Evolutionary conservation across 2,329 filamentous ascomycete genomes (phyloP).

Genomic region (Penicillium hesseltinei): DNA sequence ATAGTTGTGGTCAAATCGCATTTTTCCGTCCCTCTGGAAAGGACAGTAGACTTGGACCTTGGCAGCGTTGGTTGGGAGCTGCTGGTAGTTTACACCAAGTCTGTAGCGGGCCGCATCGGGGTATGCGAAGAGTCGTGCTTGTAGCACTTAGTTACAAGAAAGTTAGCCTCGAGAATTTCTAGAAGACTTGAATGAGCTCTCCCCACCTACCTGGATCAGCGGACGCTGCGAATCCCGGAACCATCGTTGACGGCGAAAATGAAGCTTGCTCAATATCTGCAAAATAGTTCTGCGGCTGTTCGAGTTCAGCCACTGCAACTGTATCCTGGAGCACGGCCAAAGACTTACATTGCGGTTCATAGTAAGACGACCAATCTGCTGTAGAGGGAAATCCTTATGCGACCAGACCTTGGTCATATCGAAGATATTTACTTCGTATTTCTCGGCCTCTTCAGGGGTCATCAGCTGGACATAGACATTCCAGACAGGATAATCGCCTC

Average conservation of each 20-base stretch:
- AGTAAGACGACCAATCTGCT: conserved; percentile 73
- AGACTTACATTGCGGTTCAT: conserved; percentile 66
- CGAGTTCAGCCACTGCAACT: not conserved
- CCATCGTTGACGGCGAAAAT: conserved; percentile 64
- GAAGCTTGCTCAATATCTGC: conserved; percentile 66
- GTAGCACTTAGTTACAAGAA: conserved; percentile 47
- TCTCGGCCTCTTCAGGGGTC: conserved; percentile 65
- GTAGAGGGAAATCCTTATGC: conserved; percentile 68
- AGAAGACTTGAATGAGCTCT: not conserved
- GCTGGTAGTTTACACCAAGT: conserved; percentile 44
- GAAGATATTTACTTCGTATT: conserved; percentile 79
- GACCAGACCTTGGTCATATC: conserved; percentile 84
- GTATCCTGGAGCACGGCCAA: not conserved
- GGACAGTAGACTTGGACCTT: conserved; percentile 50
- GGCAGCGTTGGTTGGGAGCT: conserved; percentile 42
- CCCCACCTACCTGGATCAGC: conserved; percentile 53
- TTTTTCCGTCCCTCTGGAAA: conserved; percentile 44
- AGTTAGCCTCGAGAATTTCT: not conserved
- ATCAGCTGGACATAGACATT: conserved; percentile 75
- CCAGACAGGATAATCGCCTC: conserved; percentile 68
- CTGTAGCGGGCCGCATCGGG: conserved; percentile 52
- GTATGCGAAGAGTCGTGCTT: conserved; percentile 61
- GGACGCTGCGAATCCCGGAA: conserved; percentile 62
- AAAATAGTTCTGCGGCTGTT: conserved; percentile 58
- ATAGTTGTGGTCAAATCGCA: conserved; percentile 53